Evolutionary conservation across 371 early-diverging fungal genomes (phyloP).

Genomic region (Mucor racemosus): DNA sequence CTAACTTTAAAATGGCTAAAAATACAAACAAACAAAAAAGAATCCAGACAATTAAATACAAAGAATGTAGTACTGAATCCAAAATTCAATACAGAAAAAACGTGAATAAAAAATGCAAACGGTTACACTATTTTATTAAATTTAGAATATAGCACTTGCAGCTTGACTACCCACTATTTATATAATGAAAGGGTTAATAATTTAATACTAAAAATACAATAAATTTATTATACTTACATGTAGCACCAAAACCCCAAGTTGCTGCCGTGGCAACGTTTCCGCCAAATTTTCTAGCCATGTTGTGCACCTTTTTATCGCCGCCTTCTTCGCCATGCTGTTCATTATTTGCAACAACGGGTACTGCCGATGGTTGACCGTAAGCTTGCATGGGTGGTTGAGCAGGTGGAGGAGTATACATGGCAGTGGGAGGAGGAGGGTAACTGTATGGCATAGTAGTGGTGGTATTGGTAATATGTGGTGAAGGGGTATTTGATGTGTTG

Average conservation of each 20-base stretch:
- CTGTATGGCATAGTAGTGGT: constrained; percentile 36
- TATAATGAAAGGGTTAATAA: not conserved
- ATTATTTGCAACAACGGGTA: constrained; percentile 9
- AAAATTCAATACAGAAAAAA: too few species aligned
- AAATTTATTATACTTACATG: constrained; percentile 35
- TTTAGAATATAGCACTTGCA: constrained; percentile 13
- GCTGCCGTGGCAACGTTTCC: constrained; percentile 47
- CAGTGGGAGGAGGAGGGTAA: constrained; percentile 55
- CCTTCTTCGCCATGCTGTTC: constrained; percentile 24
- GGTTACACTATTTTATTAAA: too few species aligned
- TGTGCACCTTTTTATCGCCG: constrained; percentile 35
- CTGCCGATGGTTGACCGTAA: constrained; percentile 13
- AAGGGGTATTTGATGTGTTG: constrained; percentile 9
- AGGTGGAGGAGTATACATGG: constrained; percentile 40
- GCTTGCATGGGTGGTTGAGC: constrained; percentile 22
- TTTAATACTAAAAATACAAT: not conserved
- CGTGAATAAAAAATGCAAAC: too few species aligned
- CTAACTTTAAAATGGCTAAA: too few species aligned
- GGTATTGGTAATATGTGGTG: not conserved
- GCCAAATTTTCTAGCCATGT: constrained; percentile 50
- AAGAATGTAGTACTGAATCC: not conserved
- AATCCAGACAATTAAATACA: too few species aligned
- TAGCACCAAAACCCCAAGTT: constrained; percentile 54
- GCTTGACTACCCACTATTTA: constrained; percentile 45
- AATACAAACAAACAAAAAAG: too few species aligned